Base-by-base conservation (phyloP, 257 asterid species). In the Solanum pennellii region DNA sequence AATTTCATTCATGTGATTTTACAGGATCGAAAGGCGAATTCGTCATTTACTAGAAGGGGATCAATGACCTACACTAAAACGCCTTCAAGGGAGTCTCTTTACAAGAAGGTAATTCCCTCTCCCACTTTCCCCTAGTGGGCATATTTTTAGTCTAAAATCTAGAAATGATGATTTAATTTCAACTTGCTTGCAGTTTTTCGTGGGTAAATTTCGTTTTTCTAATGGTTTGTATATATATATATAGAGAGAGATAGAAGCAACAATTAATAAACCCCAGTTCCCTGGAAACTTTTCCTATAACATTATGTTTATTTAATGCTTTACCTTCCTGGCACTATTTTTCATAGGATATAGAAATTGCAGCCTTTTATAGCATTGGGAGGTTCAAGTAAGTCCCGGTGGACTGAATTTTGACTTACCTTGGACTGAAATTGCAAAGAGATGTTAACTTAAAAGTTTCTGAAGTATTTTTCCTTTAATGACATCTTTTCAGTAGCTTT, bases 11-110 rank as follows among this genome's bases (percentile, higher is more conserved):
- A 77, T 88, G 86, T 31, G 35, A 27, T 86, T 85, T 52, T 74
- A 56, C 84, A 97, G 99, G 99, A 95, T 89, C 94, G 89, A 91
- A 97, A 95, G 87, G 92, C 92, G 83, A 93, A 89, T 75, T 68
- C 96, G 45, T 93, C 97, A 35, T 97, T 94, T 87, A 92, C 93
- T 56, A 94, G 98, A 80, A 92, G 97, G 90, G 98, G 98, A 85
- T 95, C 99, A 29, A 90, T 97, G 98, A 89, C 92, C 88, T 97
- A 96, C 87, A 97, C 99, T 10, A 96, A 96, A 92, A 93, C 98
- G 85, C 99, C 99, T 59, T 92, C 98, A 27, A 93, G 94, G 80
- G 98, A 97, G 83, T 92, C 95, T 47, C 92, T 96, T 10, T 85
- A 89, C 91, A 92, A 90, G 89, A 97, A 96, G 99, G 99, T 97